Conservation (phyloP, 139 green algal genomes). For the Chlorella sp. region DNA sequence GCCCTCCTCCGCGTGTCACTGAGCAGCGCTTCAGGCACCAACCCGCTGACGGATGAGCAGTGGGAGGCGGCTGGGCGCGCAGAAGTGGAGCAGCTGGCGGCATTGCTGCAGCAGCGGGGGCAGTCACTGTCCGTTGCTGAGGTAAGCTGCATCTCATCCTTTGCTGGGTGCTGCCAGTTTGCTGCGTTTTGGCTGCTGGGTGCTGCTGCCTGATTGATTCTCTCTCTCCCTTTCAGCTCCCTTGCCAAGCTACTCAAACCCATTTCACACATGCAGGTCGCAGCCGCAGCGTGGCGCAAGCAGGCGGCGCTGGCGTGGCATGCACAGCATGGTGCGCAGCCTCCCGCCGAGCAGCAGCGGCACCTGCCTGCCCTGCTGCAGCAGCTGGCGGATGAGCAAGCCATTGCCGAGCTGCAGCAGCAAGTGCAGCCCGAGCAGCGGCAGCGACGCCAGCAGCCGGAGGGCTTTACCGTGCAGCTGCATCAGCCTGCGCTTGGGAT, state of each 20-base stretch:
- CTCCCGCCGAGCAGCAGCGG: background rate
- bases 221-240: no score
- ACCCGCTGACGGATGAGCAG: background rate
- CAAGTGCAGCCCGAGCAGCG: background rate
- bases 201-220: background rate
- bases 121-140: background rate
- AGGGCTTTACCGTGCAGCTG: no score
- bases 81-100: background rate
- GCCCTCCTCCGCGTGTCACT: background rate
- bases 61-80: background rate
- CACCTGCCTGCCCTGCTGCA: background rate
- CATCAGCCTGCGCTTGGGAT: no score
- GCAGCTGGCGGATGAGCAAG: background rate
- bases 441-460: background rate
- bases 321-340: background rate
- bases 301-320: conserved; percentile 6
- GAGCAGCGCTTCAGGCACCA: background rate
- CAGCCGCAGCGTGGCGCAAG: background rate
- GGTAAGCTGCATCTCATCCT: background rate
- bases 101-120: background rate
- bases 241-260: background rate
- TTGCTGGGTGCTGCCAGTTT: no score
- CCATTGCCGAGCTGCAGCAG: background rate
- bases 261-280: background rate
- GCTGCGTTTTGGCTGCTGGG: no score